Evolutionary conservation across 306 rosid genomes (phyloP).

Genomic region (Sechiopsis laciniata): DNA sequence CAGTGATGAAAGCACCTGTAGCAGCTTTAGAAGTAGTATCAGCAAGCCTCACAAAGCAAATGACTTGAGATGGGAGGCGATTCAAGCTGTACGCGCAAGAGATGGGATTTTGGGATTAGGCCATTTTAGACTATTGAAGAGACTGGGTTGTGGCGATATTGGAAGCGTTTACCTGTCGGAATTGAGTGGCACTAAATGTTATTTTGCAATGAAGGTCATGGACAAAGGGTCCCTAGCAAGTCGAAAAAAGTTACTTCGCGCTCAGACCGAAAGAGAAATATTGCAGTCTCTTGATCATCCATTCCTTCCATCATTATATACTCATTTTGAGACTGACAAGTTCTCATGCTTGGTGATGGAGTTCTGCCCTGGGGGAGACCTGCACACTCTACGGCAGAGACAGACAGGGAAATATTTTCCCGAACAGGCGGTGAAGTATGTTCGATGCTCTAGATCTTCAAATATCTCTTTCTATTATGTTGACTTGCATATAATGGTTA

Average conservation of each 20-base stretch:
- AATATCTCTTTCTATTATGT: background rate
- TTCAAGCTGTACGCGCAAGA: slow-evolving; percentile 71
- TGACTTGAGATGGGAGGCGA: slow-evolving; percentile 98
- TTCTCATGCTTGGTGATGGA: slow-evolving; percentile 99
- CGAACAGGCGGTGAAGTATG: slow-evolving; percentile 99
- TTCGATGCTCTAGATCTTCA: slow-evolving; percentile 15
- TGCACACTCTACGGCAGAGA: slow-evolving; percentile 92
- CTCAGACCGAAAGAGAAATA: slow-evolving; percentile 94
- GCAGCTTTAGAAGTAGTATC: slow-evolving; percentile 86
- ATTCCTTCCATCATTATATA: slow-evolving; percentile 87
- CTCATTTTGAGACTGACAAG: slow-evolving; percentile 93
- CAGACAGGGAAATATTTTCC: slow-evolving; percentile 95
- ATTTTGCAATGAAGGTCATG: slow-evolving; percentile 98
- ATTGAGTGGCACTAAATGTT: slow-evolving; percentile 90
- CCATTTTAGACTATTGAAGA: slow-evolving; percentile 83
- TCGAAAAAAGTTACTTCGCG: slow-evolving; percentile 94
- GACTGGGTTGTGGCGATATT: slow-evolving; percentile 97
- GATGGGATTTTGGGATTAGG: slow-evolving; percentile 80
- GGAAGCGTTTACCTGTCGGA: slow-evolving; percentile 96
- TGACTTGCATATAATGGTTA: background rate
- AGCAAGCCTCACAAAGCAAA: slow-evolving; percentile 96
- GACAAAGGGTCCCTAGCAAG: slow-evolving; percentile 93
- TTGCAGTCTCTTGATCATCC: slow-evolving; percentile 93
- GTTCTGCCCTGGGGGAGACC: slow-evolving; percentile 98
- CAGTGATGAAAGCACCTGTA: slow-evolving; percentile 91